Conservation (phyloP, 2,329 filamentous ascomycete species). For the Trichophyton mentagrophytes region DNA sequence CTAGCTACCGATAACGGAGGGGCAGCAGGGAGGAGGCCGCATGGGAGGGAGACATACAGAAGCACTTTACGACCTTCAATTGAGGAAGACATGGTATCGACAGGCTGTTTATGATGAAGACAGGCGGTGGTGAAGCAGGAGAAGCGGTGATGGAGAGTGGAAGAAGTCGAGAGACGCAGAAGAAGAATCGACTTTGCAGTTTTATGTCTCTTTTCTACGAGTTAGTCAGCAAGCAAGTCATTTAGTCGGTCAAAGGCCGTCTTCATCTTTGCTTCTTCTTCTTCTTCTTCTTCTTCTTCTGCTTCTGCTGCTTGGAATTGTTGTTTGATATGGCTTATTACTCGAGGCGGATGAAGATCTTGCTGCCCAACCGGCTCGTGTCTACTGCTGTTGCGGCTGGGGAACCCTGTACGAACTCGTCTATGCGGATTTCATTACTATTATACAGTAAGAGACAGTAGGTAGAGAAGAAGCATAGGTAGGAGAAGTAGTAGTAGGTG, state of each 20-base stretch:
- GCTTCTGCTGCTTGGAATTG: background rate
- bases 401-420: background rate
- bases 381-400: background rate
- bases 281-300: background rate
- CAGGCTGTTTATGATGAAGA: background rate
- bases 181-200: background rate
- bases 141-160: background rate
- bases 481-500: background rate
- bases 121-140: background rate
- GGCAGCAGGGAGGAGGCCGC: background rate
- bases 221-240: background rate
- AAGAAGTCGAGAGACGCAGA: background rate
- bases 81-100: background rate
- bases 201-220: background rate
- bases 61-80: slow-evolving; percentile 14
- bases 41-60: slow-evolving; percentile 8
- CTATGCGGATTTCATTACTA: background rate
- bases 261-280: background rate
- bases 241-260: background rate
- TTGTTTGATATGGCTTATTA: background rate
- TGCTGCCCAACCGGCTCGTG: background rate
- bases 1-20: background rate
- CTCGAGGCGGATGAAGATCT: background rate
- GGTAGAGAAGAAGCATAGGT: background rate
- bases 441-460: background rate